Base-by-base conservation (phyloP, 2,329 filamentous ascomycete genomes). In the Amylocarpus encephaloides region DNA sequence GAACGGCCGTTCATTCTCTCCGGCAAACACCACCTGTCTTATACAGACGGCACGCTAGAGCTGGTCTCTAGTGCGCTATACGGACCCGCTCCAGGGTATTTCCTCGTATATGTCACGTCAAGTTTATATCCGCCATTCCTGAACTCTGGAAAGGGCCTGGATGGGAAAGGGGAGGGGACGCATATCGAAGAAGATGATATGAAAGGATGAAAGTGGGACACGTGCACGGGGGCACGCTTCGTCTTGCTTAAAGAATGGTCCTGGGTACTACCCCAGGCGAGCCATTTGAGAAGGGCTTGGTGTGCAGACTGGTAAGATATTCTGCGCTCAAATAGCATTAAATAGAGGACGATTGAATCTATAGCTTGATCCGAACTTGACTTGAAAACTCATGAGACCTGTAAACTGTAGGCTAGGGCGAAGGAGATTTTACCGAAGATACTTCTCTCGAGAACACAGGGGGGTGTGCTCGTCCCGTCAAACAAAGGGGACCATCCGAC, bases 11-110 rank as follows among this genome's bases (percentile, higher is more conserved):
- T 50, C 60, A 61, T 59, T 60, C 60, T 39, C 59, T 60, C 53
- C 54, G 54, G 57, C 61, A 45, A 39, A 11, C 9, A 38, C 18
- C 18, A 40, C 34, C 32, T 26, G 30, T 40, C 33, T 40, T 48
- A 53, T 43, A 49, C 46, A 56, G 51, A 53, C 50, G 42, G 51
- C 50, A 54, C 50, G 52, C 52, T 56, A 60, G 51, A 57, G 56
- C 56, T 58, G 60, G 50, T 52, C 49, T 55, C 52, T 52, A 50
- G 44, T 40, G 51, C 51, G 47, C 49, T 55, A 58, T 57, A 58
- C 51, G 58, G 63, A 62, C 61, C 62, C 61, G 35, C 34, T 59
- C 62, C 56, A 57, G 62, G 60, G 62, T 46, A 58, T 58, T 58
- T 62, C 54, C 53, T 60, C 55, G 53, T 56, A 48, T 57, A 44